Evolutionary conservation across 768 basidiomycete genomes (phyloP).

Genomic region (Hypsizygus marmoreus): DNA sequence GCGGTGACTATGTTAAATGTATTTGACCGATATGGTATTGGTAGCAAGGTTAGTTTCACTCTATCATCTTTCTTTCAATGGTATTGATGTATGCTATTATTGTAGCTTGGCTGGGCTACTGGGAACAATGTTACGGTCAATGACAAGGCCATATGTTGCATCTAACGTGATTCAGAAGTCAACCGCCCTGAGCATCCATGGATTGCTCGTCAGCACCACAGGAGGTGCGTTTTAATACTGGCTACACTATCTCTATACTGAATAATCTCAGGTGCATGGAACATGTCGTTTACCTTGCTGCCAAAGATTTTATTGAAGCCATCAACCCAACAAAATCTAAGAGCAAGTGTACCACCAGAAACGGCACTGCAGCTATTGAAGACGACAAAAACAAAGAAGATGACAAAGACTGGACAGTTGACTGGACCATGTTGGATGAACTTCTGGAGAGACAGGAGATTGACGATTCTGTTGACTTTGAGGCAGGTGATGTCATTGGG

Average conservation of each 20-base stretch:
- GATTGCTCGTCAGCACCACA: constrained; percentile 20
- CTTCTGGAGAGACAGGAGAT: constrained; percentile 14
- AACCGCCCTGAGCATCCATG: constrained; percentile 16
- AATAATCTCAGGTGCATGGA: constrained; percentile 31
- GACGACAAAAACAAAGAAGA: constrained; percentile 14
- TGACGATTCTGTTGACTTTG: constrained; percentile 15
- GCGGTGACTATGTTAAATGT: constrained; percentile 2
- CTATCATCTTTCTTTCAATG: not conserved
- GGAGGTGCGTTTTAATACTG: constrained; percentile 16
- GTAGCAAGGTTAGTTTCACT: constrained; percentile 5
- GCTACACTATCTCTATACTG: not conserved
- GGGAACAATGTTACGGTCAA: constrained; percentile 30
- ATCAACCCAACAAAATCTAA: constrained; percentile 17
- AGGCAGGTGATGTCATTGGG: constrained; percentile 21
- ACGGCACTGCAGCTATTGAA: constrained; percentile 7
- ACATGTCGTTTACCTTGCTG: constrained; percentile 29
- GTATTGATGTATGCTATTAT: not conserved
- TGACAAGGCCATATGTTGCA: constrained; percentile 21
- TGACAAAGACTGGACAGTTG: constrained; percentile 9
- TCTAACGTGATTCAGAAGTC: constrained; percentile 16
- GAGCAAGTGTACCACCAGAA: constrained; percentile 6
- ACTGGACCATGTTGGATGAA: constrained; percentile 11
- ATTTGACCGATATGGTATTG: constrained; percentile 6
- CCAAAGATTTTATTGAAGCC: constrained; percentile 26
- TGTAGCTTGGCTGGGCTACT: constrained; percentile 32